Evolutionary conservation across 192 early-diverging fungal genomes (phyloP).

Genomic region (Allomyces arbusculus): DNA sequence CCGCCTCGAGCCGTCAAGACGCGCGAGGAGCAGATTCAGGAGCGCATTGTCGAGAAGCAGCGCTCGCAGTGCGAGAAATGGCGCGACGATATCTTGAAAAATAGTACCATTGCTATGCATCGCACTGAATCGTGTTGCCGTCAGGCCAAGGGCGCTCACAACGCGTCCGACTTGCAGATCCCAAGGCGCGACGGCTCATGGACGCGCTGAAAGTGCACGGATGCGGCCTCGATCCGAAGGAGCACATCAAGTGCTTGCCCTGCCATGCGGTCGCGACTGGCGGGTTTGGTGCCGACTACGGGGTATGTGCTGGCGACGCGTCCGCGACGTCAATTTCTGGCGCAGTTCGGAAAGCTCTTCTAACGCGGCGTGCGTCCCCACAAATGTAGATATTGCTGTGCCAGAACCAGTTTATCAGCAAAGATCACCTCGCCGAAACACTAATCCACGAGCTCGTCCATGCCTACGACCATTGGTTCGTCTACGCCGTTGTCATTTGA

Average conservation of each 20-base stretch:
- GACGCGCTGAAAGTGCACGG: not conserved
- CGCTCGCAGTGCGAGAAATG: too few species aligned
- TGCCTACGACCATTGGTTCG: conserved; percentile 28
- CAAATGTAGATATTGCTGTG: not conserved
- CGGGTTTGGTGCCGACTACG: not conserved
- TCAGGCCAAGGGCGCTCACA: too few species aligned
- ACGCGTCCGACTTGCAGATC: not conserved
- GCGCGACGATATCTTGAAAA: too few species aligned
- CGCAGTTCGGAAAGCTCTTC: not conserved
- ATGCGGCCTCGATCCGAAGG: not conserved
- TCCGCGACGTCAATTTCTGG: not conserved
- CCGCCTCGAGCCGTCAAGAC: too few species aligned
- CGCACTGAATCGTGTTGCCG: too few species aligned
- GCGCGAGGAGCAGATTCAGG: too few species aligned
- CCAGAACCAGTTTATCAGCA: conserved; percentile 1
- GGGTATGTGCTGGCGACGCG: not conserved
- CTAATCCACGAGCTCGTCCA: conserved; percentile 18
- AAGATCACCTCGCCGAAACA: conserved; percentile 1
- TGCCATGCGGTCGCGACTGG: not conserved
- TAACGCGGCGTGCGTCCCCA: not conserved
- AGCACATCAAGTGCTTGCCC: not conserved
- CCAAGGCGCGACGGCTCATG: not conserved
- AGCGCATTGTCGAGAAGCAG: too few species aligned
- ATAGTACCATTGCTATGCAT: too few species aligned
- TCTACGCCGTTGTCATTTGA: not conserved